phyloP scores from a whole-genome alignment of 805 yeast species.

The Suhomyces sp. region DNA sequence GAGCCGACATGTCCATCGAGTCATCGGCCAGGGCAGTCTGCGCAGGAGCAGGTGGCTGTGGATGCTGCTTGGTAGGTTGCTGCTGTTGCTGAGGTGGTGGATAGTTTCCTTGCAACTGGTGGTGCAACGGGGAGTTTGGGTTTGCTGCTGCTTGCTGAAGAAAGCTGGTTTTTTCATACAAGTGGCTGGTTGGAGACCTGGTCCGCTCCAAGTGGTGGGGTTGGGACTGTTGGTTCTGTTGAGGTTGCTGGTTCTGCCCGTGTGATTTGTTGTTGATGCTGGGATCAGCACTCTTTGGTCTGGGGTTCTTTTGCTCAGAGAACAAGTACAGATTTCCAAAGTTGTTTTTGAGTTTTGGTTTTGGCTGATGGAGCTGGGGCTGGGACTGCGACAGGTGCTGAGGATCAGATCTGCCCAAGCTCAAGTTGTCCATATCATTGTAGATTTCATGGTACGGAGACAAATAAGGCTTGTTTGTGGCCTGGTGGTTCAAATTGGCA shows the following conservation, averaged over 20 bases:
- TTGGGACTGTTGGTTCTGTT: slow-evolving; percentile 8
- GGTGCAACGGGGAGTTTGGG: slow-evolving; percentile 11
- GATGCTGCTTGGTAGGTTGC: slow-evolving; percentile 13
- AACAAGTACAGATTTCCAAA: slow-evolving; percentile 15
- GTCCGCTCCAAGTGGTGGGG: slow-evolving; percentile 30
- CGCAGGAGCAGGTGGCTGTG: slow-evolving; percentile 6
- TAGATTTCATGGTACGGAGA: slow-evolving; percentile 11
- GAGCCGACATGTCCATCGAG: slow-evolving; percentile 26
- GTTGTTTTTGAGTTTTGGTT: slow-evolving; percentile 26
- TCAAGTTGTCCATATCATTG: slow-evolving; percentile 15
- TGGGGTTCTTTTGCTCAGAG: slow-evolving; percentile 15
- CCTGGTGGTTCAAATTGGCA: slow-evolving; percentile 22
- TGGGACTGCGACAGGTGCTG: slow-evolving; percentile 1
- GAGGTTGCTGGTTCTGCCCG: slow-evolving; percentile 18
- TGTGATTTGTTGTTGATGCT: slow-evolving; percentile 8
- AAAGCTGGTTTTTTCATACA: slow-evolving; percentile 44
- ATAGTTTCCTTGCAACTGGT: slow-evolving; percentile 8
- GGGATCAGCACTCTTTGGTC: slow-evolving; percentile 51
- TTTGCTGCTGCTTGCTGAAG: slow-evolving; percentile 32
- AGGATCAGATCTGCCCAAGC: slow-evolving; percentile 8
- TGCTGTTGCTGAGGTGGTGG: slow-evolving; percentile 3
- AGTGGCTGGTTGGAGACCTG: slow-evolving; percentile 40
- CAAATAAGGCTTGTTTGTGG: slow-evolving; percentile 5
- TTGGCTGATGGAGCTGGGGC: slow-evolving; percentile 34
- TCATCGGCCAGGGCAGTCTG: slow-evolving; percentile 15